phyloP scores from a whole-genome alignment of 75 land plant species.

The Pinus tabuliformis region DNA sequence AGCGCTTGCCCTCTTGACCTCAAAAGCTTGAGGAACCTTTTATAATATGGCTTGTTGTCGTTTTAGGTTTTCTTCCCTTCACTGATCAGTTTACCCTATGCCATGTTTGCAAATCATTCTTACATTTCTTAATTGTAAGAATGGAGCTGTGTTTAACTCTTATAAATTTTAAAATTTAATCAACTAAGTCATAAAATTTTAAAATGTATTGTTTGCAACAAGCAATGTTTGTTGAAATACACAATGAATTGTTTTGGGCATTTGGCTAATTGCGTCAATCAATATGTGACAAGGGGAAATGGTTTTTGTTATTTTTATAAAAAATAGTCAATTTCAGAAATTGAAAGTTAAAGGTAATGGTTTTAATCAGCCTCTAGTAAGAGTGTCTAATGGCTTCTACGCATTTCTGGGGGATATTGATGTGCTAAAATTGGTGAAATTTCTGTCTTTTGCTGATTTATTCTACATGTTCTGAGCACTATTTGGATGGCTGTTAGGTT shows the following conservation, averaged over 20 bases:
- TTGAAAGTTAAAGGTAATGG: not conserved
- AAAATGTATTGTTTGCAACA: not conserved
- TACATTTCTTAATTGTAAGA: not conserved
- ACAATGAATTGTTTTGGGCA: not conserved
- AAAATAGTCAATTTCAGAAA: not conserved
- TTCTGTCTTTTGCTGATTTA: not conserved
- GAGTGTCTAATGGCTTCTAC: not conserved
- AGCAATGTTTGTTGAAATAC: not conserved
- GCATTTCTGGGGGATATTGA: not conserved
- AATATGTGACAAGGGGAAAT: too few relatives aligned
- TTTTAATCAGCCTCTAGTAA: not conserved
- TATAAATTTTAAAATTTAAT: not conserved
- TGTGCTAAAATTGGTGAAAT: constrained; percentile 1
- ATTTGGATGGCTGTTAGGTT: not conserved
- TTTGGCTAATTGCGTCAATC: not conserved
- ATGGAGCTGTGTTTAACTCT: not conserved
- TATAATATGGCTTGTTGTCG: not conserved
- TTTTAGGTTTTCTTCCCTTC: not conserved
- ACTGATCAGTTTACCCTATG: not conserved
- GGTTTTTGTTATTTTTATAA: not conserved
- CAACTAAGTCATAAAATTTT: not conserved
- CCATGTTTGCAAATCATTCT: not conserved
- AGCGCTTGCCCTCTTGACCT: not conserved
- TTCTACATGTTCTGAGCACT: not conserved
- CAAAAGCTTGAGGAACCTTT: not conserved